Base-by-base conservation (phyloP, 2,329 filamentous ascomycete species). In the Colletotrichum kahawae region DNA sequence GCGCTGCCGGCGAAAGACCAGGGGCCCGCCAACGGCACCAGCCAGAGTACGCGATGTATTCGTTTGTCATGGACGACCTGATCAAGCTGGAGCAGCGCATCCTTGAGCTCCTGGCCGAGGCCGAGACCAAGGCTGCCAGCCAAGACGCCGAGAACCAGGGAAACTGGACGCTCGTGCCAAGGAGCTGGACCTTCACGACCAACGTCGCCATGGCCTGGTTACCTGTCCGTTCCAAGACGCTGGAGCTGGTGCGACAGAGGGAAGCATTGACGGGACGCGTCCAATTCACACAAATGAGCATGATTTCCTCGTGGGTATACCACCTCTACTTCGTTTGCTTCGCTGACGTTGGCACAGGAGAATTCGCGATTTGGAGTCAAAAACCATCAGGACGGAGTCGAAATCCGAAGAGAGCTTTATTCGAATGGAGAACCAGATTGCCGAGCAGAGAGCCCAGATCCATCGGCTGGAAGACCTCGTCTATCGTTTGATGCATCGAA, bases 271-370 rank as follows among this genome's bases (percentile, higher is more conserved):
- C 86, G 2, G 82, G 82, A 9, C 82, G 86, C 48, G 86, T 89
- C 54, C 83, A 87, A 63, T 89, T 88, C 77, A 83, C 87, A 70
- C 86, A 89, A 78, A 86, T 87, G 82, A 87, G 85, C 80, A 86
- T 88, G 83, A 84, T 88, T 34, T 85, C 85, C 59, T 87, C 87
- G 81, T 84, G 77, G 77, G 82, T 79, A 31, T 6, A 8, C 7
- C 59, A 4, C 29, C 57, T 29, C 33, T 24, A 54, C 16, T 14
- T 34, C 21, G 27, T 12, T 18, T 38, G 29, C 16, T 29, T 33
- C 43, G 54, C 48, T 78, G 54, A 78, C 16, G n/a, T 63, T 31
- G 16, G 24, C 34, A 16, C 51, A 82, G 79, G 54, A 80, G 82
- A 66, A 79, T 86, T 66, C 77, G 82, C 12, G 82, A 84, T 43